Percentiles rank a stretch among this genome's conserved stretches.
These are phyloP conservation scores for Phytophthora citrophthora DNA, from an alignment of 352 stramenopile species.

Conservation along the genomic window DNA sequence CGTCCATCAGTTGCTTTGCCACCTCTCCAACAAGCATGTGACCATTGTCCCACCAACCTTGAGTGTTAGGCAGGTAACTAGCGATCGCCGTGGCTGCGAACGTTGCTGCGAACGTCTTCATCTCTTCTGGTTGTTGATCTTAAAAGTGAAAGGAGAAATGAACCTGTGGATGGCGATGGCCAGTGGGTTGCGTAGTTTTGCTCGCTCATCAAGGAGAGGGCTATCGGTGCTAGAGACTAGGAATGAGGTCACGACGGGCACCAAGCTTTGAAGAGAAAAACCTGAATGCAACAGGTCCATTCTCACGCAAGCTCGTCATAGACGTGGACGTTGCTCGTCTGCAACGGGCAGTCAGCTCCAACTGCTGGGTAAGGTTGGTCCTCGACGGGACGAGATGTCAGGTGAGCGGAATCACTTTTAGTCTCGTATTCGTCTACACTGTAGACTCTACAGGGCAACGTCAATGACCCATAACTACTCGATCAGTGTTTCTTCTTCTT, in stretches of 20 bases:
- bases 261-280: conserved; percentile 1
- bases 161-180: background rate
- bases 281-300: conserved; percentile 25
- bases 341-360: conserved; percentile 22
- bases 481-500: conserved; percentile 58
- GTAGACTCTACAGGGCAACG: too few relatives aligned
- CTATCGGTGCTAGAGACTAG: conserved; percentile 15
- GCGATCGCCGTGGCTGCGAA: conserved; percentile 17
- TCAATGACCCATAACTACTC: background rate
- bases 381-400: conserved; percentile 5
- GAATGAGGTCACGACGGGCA: background rate
- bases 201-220: conserved; percentile 10
- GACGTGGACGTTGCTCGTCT: conserved; percentile 28
- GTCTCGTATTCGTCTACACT: background rate
- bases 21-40: conserved; percentile 70
- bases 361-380: conserved; percentile 17
- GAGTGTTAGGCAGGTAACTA: conserved; percentile 26
- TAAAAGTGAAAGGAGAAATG: conserved; percentile 21
- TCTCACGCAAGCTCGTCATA: conserved; percentile 22
- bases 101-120: conserved; percentile 41
- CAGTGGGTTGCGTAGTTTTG: conserved; percentile 15
- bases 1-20: conserved; percentile 55
- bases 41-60: conserved; percentile 69
- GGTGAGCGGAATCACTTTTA: background rate
- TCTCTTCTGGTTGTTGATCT: conserved; percentile 11